Base-by-base conservation (phyloP, 108 stramenopile species). In the Conticribra weissflogii region DNA sequence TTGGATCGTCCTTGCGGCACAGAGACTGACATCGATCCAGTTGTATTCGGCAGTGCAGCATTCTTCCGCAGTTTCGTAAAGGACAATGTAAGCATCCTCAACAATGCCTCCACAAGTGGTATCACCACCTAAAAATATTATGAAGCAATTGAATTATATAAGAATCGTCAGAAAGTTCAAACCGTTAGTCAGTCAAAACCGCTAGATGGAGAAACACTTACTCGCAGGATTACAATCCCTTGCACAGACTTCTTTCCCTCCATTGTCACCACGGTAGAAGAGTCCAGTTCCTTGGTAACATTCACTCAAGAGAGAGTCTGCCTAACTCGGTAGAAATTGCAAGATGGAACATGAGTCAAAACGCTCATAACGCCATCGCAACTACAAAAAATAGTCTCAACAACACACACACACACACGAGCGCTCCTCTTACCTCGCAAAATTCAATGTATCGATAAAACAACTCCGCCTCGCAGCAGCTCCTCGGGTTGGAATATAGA, bases 51-150 rank as follows among this genome's bases (percentile, higher is more conserved):
- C 17, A 49, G 62, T 15, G 16, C 62, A 63, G 5, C 62, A 63
- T 15, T 49, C 47, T 49, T 47, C 47, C 29, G 62, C 62, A 29
- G 46, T 49, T 29, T 63, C 62, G 19, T 63, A 36, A 7, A 63
- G 25, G n/a, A 63, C 46, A 27, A 63, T 28, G 19, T 36, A 27
- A 27, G 62, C 8, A 29, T 47, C 47, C 29, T 63, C 28, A 7
- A 63, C 62, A 49, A 63, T 18, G 48, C 62, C 62, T 12, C 62
- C 62, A 63, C 47, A 63, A 18, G 62, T 63, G 19, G n/a, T 29
- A 29, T 47, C 47, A 21, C 62, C 62, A 63, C 27, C 62, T 59
- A 36, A 16, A 31, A 55, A 3, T 18, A 27, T 30, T 30, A n/a
- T n/a, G 21, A 15, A 55, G 34, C n/a, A 1, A 57, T 22, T 22